Evolutionary conservation across 1,139 yeast species (phyloP).

Genomic region (Candida freyschussii): DNA sequence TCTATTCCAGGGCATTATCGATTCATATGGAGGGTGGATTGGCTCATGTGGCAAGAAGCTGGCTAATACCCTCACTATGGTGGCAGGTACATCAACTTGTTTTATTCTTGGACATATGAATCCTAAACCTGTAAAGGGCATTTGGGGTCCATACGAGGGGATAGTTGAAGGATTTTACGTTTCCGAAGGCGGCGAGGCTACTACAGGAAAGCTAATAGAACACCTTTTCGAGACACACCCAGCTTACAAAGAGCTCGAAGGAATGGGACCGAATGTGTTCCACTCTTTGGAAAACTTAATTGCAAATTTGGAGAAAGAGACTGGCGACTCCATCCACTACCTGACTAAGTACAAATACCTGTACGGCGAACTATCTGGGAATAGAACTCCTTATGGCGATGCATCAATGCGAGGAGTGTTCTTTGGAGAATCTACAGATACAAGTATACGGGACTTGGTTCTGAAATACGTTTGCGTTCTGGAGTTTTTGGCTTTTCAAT

Average conservation of each 20-base stretch:
- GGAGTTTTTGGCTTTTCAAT: constrained; percentile 50
- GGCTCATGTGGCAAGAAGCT: constrained; percentile 28
- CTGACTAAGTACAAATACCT: constrained; percentile 37
- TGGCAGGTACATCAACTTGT: constrained; percentile 62
- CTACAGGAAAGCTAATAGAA: constrained; percentile 50
- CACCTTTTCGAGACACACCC: constrained; percentile 39
- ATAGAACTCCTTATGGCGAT: constrained; percentile 50
- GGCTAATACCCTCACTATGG: constrained; percentile 37
- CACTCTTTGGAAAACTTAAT: constrained; percentile 34
- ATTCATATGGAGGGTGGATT: constrained; percentile 55
- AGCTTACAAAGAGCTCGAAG: constrained; percentile 25
- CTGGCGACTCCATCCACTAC: constrained; percentile 29
- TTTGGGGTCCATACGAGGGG: constrained; percentile 54
- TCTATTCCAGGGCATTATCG: constrained; percentile 48
- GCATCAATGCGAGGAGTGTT: constrained; percentile 43
- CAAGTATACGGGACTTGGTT: constrained; percentile 30
- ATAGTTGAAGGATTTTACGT: constrained; percentile 28
- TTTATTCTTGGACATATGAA: constrained; percentile 34
- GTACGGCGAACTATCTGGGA: constrained; percentile 54
- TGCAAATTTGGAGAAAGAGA: constrained; percentile 20
- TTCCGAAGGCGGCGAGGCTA: constrained; percentile 54
- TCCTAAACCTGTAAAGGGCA: constrained; percentile 32
- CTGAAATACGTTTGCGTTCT: constrained; percentile 40
- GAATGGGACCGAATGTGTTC: constrained; percentile 26
- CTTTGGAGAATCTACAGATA: constrained; percentile 40